These are phyloP conservation scores for Prinsepia uniflora DNA, from an alignment of 306 rosid species.

Conservation along the genomic window DNA sequence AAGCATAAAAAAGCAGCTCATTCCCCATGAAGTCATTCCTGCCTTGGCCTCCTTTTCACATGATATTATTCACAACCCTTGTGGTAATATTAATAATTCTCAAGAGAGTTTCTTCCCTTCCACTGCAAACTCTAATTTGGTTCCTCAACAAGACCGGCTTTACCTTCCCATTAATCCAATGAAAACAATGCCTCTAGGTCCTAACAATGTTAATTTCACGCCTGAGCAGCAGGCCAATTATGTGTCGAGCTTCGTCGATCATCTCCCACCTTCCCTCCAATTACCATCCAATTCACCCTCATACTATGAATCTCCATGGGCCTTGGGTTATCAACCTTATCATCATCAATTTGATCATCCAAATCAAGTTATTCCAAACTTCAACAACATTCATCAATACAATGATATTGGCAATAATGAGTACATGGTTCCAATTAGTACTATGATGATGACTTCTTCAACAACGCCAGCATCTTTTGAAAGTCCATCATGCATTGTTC, in stretches of 20 bases:
- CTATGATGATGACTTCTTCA: slow-evolving; percentile 22
- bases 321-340: slow-evolving; percentile 28
- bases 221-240: slow-evolving; percentile 31
- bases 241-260: slow-evolving; percentile 30
- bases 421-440: slow-evolving; percentile 21
- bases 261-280: slow-evolving; percentile 33
- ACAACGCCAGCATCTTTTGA: slow-evolving; percentile 22
- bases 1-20: slow-evolving; percentile 87
- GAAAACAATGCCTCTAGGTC: slow-evolving; percentile 26
- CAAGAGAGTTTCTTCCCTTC: slow-evolving; percentile 54
- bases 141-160: slow-evolving; percentile 34
- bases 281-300: slow-evolving; percentile 34
- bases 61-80: slow-evolving; percentile 40
- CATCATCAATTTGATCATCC: slow-evolving; percentile 32
- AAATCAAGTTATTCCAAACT: slow-evolving; percentile 31
- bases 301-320: slow-evolving; percentile 31
- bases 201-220: slow-evolving; percentile 22
- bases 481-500: slow-evolving; percentile 11
- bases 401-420: slow-evolving; percentile 26
- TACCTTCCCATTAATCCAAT: slow-evolving; percentile 46
- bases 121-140: slow-evolving; percentile 49
- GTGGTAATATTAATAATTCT: slow-evolving; percentile 14
- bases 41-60: slow-evolving; percentile 50
- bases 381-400: slow-evolving; percentile 19
- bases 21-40: slow-evolving; percentile 49